These are phyloP conservation scores for Scorias spongiosa DNA, from an alignment of 2,329 filamentous ascomycete species.

Conservation along the genomic window DNA sequence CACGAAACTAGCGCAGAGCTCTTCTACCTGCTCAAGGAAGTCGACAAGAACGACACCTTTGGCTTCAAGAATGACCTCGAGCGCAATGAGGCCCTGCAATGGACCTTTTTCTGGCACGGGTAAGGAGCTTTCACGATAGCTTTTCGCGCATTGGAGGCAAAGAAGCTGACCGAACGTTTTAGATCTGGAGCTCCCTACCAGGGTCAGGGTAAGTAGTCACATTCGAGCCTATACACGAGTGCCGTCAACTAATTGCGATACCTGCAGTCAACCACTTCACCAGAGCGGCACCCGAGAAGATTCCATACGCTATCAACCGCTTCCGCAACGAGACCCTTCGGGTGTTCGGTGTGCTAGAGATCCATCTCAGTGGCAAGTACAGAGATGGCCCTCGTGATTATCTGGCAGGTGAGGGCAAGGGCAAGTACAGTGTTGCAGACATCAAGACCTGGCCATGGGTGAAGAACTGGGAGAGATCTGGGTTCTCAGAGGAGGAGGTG, in stretches of 20 bases:
- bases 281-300: constrained; percentile 30
- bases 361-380: constrained; percentile 37
- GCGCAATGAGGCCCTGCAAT: constrained; percentile 34
- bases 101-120: constrained; percentile 42
- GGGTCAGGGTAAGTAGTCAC: constrained; percentile 8
- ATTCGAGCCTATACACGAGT: neutral
- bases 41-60: constrained; percentile 35
- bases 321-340: constrained; percentile 38
- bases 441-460: constrained; percentile 39
- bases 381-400: constrained; percentile 35
- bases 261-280: constrained; percentile 32
- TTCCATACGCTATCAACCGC: constrained; percentile 34
- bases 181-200: constrained; percentile 27
- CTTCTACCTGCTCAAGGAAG: constrained; percentile 36
- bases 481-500: constrained; percentile 34
- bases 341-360: constrained; percentile 41
- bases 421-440: constrained; percentile 40
- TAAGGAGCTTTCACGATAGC: neutral
- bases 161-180: neutral
- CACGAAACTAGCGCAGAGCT: constrained; percentile 40
- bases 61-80: constrained; percentile 38
- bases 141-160: no score
- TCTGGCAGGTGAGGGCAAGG: constrained; percentile 36
- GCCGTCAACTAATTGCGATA: neutral
- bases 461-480: constrained; percentile 28